Percentiles rank a stretch among this genome's conserved stretches.
These are phyloP conservation scores for Claviceps sorghi DNA, from an alignment of 2,329 filamentous ascomycete species.

Conservation along the genomic window DNA sequence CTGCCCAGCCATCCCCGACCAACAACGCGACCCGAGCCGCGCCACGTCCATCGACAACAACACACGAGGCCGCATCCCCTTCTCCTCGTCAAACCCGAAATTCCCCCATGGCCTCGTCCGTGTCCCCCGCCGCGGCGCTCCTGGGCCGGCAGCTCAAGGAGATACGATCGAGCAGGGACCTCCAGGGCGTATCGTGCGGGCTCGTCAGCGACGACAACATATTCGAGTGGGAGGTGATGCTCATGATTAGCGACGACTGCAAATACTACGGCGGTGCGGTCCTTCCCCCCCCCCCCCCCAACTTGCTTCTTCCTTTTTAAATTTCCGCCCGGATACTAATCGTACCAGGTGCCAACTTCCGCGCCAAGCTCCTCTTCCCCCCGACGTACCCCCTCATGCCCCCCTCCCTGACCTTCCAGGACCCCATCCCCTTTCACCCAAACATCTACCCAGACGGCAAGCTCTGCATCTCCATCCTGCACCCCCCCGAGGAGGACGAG, in stretches of 20 bases:
- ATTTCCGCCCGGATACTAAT: too few relatives aligned
- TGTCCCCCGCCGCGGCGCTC: slow-evolving; percentile 52
- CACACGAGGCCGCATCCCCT: too few relatives aligned
- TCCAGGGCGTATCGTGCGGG: slow-evolving; percentile 88
- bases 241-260: slow-evolving; percentile 93
- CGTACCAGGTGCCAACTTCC: slow-evolving; percentile 71
- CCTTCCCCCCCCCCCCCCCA: too few relatives aligned
- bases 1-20: too few relatives aligned
- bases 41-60: too few relatives aligned
- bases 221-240: slow-evolving; percentile 97
- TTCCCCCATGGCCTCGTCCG: slow-evolving; percentile 27
- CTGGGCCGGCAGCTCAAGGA: slow-evolving; percentile 79
- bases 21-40: too few relatives aligned
- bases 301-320: slow-evolving; percentile 7
- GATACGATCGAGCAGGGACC: slow-evolving; percentile 82
- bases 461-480: slow-evolving; percentile 94
- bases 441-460: slow-evolving; percentile 81
- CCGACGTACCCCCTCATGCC: slow-evolving; percentile 74
- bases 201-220: slow-evolving; percentile 73
- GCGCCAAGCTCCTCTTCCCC: slow-evolving; percentile 71
- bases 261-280: slow-evolving; percentile 80
- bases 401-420: slow-evolving; percentile 75
- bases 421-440: slow-evolving; percentile 76
- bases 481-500: slow-evolving; percentile 85
- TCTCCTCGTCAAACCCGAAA: too few relatives aligned